A percentile compares a stretch with the other conserved stretches of the same genome.
Conservation (phyloP, 208 protist species). For the Leishmania gerbilli region DNA sequence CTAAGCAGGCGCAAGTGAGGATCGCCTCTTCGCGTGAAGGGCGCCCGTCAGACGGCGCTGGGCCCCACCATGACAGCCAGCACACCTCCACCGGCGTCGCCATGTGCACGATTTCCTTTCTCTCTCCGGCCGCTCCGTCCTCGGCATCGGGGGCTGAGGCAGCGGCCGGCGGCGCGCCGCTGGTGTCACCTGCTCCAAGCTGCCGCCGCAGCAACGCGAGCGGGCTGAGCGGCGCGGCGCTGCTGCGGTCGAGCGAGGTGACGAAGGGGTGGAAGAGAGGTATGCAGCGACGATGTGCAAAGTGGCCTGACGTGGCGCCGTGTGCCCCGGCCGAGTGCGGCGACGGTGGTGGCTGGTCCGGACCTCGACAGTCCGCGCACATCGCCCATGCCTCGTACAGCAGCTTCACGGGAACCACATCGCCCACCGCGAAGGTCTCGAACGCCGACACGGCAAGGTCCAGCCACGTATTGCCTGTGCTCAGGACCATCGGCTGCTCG, state of each 20-base stretch:
- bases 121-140: too few relatives aligned
- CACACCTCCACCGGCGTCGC: conserved; percentile 46
- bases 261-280: conserved; percentile 13
- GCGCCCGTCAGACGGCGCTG: conserved; percentile 3
- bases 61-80: conserved; percentile 33
- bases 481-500: background rate
- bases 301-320: background rate
- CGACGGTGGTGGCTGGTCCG: background rate
- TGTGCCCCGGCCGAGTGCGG: too few relatives aligned
- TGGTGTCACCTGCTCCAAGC: background rate
- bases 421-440: conserved; percentile 12
- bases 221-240: background rate
- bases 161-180: background rate
- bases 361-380: background rate
- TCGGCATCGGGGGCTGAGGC: background rate
- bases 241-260: background rate
- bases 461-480: conserved; percentile 2
- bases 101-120: conserved; percentile 28
- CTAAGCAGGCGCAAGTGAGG: conserved; percentile 16
- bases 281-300: conserved; percentile 16
- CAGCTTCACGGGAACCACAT: conserved; percentile 9
- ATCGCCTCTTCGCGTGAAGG: conserved; percentile 1
- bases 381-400: background rate
- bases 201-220: conserved; percentile 21
- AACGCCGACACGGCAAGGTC: conserved; percentile 1